Base-by-base conservation (phyloP, 2,329 filamentous ascomycete genomes). In the Hymenoscyphus fraxineus region DNA sequence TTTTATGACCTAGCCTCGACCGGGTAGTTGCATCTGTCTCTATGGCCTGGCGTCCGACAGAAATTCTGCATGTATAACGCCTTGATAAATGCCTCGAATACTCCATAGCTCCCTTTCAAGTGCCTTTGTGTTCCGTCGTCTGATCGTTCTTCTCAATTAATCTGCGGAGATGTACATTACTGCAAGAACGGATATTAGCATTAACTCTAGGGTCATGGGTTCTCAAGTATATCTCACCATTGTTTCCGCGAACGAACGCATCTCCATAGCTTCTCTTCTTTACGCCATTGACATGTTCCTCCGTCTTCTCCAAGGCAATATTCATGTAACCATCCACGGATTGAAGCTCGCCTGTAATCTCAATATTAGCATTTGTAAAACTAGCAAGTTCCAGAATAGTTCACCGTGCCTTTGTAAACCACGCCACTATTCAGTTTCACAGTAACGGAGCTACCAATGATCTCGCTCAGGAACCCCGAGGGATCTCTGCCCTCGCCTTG, bases 281-380 rank as follows among this genome's bases (percentile, higher is more conserved):
- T 69, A 88, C 85, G 54, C 93, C 94, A 74, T 96, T 90, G 71
- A 97, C 90, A 72, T 89, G 93, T 79, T 99, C 95, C 69, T 92
- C 89, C 22, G 93, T 96, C 80, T 97, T 95, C 78, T 99, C 95
- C 38, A 99, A 85, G 13, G 95, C 94, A 76, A 99, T 97, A 80
- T 99, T 99, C 95, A 99, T 99, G 80, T 98, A 99, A 61, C 95
- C 95, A 78, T 99, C 95, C 59, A 99, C 94, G 0, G 93, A 97
- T 77, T 98, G 93, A 44, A 98, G 85, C 77, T 97, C 93, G 71
- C 95, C 94, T 97, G 68, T 19, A 40, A 12, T 3, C 39, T 32
- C 19, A 19, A 35, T 15, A 58, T 75, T 59, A 74, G 65, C 60
- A 58, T 55, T 4, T 5, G n/a, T 31, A 12, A 16, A 13, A 22